These are phyloP conservation scores for Stephania japonica DNA, from an alignment of 164 flowering plant genomes.

Conservation along the genomic window DNA sequence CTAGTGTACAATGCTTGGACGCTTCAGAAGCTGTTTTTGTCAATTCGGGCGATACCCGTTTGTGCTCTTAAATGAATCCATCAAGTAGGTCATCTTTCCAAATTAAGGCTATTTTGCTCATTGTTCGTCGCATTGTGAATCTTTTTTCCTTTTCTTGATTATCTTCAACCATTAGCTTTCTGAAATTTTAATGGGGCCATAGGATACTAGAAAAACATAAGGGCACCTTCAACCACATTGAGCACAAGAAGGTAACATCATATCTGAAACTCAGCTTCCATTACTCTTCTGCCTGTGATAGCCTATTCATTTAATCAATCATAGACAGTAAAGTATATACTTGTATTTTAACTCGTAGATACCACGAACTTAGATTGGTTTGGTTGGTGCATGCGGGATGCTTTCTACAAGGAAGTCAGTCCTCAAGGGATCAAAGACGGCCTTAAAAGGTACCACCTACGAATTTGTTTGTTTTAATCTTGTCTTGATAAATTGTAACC, in stretches of 20 bases:
- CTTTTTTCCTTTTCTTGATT: neutral
- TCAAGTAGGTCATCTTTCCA: conserved; percentile 39
- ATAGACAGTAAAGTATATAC: too few relatives aligned
- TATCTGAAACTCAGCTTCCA: neutral
- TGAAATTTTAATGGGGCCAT: conserved; percentile 5
- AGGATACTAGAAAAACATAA: conserved; percentile 58
- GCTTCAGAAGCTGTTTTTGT: conserved; percentile 44
- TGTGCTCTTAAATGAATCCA: conserved; percentile 50
- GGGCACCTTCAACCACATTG: conserved; percentile 51
- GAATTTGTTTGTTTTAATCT: neutral
- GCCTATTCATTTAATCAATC: neutral
- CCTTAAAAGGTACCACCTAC: conserved; percentile 46
- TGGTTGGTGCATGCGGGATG: conserved; percentile 95
- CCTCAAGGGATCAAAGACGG: conserved; percentile 60
- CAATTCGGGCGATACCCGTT: conserved; percentile 62
- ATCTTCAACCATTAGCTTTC: neutral
- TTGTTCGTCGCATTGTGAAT: neutral
- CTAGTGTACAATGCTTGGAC: conserved; percentile 37
- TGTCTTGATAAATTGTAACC: neutral
- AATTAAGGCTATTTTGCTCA: neutral
- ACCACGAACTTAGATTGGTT: conserved; percentile 67
- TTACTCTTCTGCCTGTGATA: neutral
- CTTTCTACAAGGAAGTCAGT: conserved; percentile 54
- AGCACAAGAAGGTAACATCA: conserved; percentile 46
- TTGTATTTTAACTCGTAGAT: conserved; percentile 27